Conservation (phyloP, 805 yeast genomes). For the Grigorovia humatica region DNA sequence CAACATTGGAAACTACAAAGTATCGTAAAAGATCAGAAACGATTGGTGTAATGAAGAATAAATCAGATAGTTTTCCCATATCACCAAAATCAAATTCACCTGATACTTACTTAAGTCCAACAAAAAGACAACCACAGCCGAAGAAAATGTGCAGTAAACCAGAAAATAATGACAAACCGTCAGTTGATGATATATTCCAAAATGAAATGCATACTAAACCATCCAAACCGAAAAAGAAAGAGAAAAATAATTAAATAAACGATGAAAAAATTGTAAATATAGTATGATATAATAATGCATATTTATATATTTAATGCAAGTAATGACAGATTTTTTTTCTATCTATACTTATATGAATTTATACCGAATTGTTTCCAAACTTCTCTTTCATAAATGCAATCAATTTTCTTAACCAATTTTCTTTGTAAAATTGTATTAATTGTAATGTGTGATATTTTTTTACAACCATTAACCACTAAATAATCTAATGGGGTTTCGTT, state of each 20-base stretch:
- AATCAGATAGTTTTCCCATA: background rate
- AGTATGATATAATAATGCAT: background rate
- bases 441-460: constrained; percentile 22
- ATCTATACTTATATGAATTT: constrained; percentile 19
- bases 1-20: background rate
- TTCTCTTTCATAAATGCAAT: constrained; percentile 22
- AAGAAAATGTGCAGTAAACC: too few relatives aligned
- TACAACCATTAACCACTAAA: constrained; percentile 21
- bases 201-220: background rate
- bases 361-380: constrained; percentile 24
- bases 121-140: background rate
- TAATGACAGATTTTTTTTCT: background rate
- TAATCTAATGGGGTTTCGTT: constrained; percentile 11
- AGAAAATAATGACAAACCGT: too few relatives aligned
- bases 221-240: background rate
- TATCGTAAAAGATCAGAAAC: constrained; percentile 1
- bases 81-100: background rate
- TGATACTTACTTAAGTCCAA: background rate
- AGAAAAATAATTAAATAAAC: background rate
- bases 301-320: background rate
- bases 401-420: constrained; percentile 15
- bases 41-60: background rate
- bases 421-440: constrained; percentile 15
- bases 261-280: background rate
- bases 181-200: background rate